phyloP scores from a whole-genome alignment of 2,329 filamentous ascomycete species.

The Colletotrichum cordylinicola region DNA sequence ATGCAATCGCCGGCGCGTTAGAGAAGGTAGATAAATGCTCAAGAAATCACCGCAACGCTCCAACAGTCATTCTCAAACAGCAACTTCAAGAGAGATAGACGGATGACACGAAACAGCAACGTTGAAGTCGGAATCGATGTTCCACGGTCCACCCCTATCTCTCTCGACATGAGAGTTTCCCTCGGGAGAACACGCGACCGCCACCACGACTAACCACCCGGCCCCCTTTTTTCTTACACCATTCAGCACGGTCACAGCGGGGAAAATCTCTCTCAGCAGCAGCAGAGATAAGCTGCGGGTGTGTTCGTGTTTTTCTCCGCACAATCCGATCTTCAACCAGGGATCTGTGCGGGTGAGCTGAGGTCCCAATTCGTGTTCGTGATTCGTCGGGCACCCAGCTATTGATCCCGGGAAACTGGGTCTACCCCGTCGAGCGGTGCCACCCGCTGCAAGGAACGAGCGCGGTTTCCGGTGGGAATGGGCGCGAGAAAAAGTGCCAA shows the following conservation, averaged over 20 bases:
- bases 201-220: not conserved
- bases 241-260: slow-evolving; percentile 3
- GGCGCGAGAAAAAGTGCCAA: not conserved
- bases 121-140: not conserved
- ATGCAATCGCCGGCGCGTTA: not conserved
- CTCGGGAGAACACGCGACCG: not conserved
- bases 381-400: not conserved
- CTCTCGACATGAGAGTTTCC: not conserved
- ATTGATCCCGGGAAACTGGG: slow-evolving; percentile 6
- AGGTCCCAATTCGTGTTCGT: not conserved
- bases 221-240: not conserved
- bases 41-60: not conserved
- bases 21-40: not conserved
- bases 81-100: not conserved
- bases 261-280: not conserved
- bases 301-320: slow-evolving; percentile 3
- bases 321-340: not conserved
- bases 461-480: not conserved
- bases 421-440: slow-evolving; percentile 3
- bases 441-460: not conserved
- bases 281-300: not conserved
- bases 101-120: not conserved
- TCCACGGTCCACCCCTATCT: not conserved
- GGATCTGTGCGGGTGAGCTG: not conserved
- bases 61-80: not conserved